Base-by-base conservation (phyloP, 345 rosid genomes). In the Pelargonium nanum region DNA sequence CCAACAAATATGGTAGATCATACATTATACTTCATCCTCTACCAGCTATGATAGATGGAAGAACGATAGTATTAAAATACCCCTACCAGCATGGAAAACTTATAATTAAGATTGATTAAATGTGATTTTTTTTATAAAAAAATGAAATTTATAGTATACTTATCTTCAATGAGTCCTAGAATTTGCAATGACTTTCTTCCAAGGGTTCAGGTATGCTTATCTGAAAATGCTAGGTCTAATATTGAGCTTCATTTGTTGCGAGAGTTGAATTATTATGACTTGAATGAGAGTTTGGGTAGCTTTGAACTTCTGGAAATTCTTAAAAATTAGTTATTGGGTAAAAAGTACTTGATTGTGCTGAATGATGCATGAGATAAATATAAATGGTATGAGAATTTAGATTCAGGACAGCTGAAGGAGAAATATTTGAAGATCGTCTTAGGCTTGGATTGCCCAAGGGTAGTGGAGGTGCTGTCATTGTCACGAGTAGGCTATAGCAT, bases 301-400 rank as follows among this genome's bases (percentile, higher is more conserved):
- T 4, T 6, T 48, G 68, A 70, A 40, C 34, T 74, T 9, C 22
- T 50, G 7, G 60, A 32, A 22, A 63, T 64, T 12, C 54, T 48
- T 48, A 61, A 65, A 24, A 53, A 19, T 21, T 58, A 62, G 61
- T 53, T 69, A 48, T 16, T 12, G 32, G 70, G 70, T 8, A 65
- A 74, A 65, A 74, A 26, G 24, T 62, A 69, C 20, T 30, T 74
- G 45, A 65, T 74, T 9, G 70, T 74, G 57, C 61, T 74, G 0
- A 62, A 69, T 16, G 68, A 69, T n/a, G 56, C 28, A 21, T 6
- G 6, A 30, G 44, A 45, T 5, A 6, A 17, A 0, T 30, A 51
- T 12, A 19, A 17, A 26, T 51, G 57, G 57, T 28, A n/a, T 24
- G 57, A 12, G n/a, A n/a, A n/a, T n/a, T n/a, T n/a, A n/a, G n/a